A percentile compares a stretch with the other conserved stretches of the same genome.
These are phyloP conservation scores for Nyctanthes arbortristis DNA, from an alignment of 257 asterid species.

Conservation along the genomic window DNA sequence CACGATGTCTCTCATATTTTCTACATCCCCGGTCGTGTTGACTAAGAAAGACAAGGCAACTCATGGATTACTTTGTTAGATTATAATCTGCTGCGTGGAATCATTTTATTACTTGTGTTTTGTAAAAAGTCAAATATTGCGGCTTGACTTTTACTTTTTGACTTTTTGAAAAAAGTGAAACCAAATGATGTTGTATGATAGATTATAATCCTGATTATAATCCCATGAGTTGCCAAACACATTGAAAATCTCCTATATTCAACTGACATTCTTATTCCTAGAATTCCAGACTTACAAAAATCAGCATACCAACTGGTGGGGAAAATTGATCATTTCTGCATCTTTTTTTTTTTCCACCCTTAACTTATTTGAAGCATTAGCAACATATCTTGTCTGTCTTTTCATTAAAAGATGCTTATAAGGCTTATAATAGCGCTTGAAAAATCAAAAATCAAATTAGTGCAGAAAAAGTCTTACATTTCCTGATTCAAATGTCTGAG, in stretches of 20 bases:
- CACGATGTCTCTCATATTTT: background rate
- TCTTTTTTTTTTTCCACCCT: background rate
- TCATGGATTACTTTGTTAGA: no score
- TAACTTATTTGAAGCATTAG: background rate
- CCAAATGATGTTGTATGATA: no score
- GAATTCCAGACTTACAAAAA: background rate
- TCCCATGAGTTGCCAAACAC: no score
- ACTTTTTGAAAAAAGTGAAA: no score
- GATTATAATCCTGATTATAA: no score
- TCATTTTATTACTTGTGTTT: no score
- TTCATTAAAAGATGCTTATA: background rate
- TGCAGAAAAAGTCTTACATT: background rate
- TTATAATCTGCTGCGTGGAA: no score
- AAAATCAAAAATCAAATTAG: background rate
- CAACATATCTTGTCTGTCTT: conserved; percentile 1
- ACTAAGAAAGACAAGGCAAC: background rate
- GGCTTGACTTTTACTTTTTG: no score
- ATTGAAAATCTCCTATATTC: background rate
- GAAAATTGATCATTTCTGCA: conserved; percentile 1
- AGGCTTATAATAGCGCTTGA: background rate
- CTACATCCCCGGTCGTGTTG: background rate
- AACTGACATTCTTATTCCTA: background rate
- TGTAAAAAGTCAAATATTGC: no score
- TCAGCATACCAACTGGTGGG: background rate
- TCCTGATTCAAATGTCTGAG: background rate